Percentiles rank a stretch among this genome's conserved stretches.
These are phyloP conservation scores for Trichomonas vaginalis DNA, from an alignment of 208 protist species.

Conservation along the genomic window DNA sequence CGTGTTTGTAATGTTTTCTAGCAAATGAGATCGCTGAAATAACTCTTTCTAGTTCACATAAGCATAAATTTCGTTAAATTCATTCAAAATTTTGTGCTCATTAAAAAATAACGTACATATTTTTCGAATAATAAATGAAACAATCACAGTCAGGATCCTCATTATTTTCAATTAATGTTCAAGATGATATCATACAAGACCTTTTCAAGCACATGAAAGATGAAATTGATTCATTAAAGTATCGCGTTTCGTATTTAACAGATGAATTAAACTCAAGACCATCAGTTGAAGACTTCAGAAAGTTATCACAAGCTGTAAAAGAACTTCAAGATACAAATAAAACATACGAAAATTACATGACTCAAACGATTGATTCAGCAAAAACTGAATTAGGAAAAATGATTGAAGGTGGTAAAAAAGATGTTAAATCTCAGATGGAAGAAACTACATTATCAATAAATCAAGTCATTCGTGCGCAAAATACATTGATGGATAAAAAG, in stretches of 20 bases:
- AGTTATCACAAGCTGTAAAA: background rate
- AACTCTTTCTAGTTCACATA: too few species aligned
- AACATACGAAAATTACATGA: background rate
- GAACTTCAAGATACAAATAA: background rate
- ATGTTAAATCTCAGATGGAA: background rate
- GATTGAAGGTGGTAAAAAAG: background rate
- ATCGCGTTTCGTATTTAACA: background rate
- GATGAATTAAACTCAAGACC: background rate
- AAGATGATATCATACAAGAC: background rate
- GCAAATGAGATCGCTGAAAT: too few species aligned
- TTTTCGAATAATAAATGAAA: too few species aligned
- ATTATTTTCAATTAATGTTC: background rate
- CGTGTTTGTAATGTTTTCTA: too few species aligned
- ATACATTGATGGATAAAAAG: background rate
- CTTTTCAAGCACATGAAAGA: background rate
- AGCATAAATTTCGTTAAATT: too few species aligned
- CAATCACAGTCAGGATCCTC: background rate
- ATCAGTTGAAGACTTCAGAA: background rate
- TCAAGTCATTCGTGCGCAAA: background rate
- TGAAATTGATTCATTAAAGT: background rate
- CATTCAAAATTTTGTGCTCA: too few species aligned
- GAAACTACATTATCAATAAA: background rate
- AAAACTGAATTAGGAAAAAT: background rate
- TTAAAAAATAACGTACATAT: too few species aligned
- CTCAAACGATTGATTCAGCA: background rate